phyloP scores from a whole-genome alignment of 1,139 yeast genomes.

The Diutina scorzettiae region DNA sequence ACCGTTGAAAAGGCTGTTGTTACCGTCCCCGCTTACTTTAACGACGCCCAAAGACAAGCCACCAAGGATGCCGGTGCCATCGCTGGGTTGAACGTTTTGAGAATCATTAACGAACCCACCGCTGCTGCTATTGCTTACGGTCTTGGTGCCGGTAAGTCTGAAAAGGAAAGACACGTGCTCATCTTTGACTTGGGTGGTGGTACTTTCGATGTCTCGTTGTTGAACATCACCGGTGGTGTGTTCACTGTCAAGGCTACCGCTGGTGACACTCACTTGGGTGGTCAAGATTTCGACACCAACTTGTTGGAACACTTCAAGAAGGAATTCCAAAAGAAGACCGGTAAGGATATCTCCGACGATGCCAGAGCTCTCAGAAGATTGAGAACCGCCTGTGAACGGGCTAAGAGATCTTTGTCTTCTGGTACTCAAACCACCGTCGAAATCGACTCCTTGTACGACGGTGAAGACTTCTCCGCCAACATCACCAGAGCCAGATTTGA shows the following conservation, averaged over 20 bases:
- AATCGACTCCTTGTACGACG: slow-evolving; percentile 22
- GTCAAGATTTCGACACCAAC: slow-evolving; percentile 75
- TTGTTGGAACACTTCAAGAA: slow-evolving; percentile 70
- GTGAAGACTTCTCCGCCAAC: slow-evolving; percentile 13
- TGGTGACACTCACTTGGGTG: slow-evolving; percentile 99
- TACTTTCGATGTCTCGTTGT: slow-evolving; percentile 95
- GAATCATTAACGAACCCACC: slow-evolving; percentile 96
- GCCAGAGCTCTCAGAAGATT: slow-evolving; percentile 33
- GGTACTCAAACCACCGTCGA: slow-evolving; percentile 23
- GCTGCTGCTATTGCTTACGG: slow-evolving; percentile 99
- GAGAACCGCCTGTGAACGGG: slow-evolving; percentile 31
- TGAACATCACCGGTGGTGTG: slow-evolving; percentile 97
- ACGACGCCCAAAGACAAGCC: slow-evolving; percentile 97
- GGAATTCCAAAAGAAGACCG: slow-evolving; percentile 89
- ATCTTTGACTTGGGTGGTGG: slow-evolving; percentile 98
- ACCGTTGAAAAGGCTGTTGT: slow-evolving; percentile 90
- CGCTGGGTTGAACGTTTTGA: slow-evolving; percentile 91
- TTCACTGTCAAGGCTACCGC: slow-evolving; percentile 99
- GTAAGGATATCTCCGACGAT: slow-evolving; percentile 81
- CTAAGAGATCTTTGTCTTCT: slow-evolving; percentile 30
- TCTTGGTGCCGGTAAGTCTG: slow-evolving; percentile 79
- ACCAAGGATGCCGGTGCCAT: slow-evolving; percentile 98
- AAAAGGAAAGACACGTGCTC: slow-evolving; percentile 79
- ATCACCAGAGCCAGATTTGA: slow-evolving; percentile 13
- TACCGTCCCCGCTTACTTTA: slow-evolving; percentile 96